phyloP scores from a whole-genome alignment of 1,284 basidiomycete species.

The Irpex sp. region DNA sequence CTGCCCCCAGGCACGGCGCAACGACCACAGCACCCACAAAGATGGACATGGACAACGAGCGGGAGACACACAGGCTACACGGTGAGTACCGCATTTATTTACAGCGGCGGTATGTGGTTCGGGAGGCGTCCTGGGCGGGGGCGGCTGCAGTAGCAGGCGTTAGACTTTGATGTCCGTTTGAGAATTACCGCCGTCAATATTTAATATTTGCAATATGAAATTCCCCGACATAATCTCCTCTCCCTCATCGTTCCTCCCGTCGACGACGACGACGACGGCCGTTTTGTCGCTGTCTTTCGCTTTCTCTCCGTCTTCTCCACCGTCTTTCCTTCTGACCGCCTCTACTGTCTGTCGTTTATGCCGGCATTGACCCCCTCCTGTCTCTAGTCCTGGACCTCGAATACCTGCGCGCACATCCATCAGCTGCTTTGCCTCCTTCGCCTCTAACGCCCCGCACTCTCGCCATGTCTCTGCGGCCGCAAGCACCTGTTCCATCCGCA shows the following conservation, averaged over 20 bases:
- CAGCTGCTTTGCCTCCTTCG: constrained; percentile 29
- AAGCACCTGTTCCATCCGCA: constrained; percentile 23
- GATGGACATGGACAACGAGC: not conserved
- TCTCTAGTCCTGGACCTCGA: constrained; percentile 21
- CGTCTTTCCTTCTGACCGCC: constrained; percentile 1
- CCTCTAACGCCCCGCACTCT: constrained; percentile 26
- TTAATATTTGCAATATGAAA: constrained; percentile 10
- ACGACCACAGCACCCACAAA: constrained; percentile 7
- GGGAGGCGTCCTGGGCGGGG: not conserved
- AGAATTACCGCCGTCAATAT: constrained; percentile 10
- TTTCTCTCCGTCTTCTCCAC: constrained; percentile 7
- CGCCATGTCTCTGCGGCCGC: constrained; percentile 25
- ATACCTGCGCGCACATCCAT: constrained; percentile 25
- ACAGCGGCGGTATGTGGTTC: too few relatives aligned
- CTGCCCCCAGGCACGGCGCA: constrained; percentile 46
- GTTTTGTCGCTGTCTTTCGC: constrained; percentile 11
- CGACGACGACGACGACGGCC: constrained; percentile 9
- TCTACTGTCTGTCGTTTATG: constrained; percentile 18
- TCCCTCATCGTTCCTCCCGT: constrained; percentile 9
- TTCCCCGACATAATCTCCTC: constrained; percentile 7
- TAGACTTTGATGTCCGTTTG: not conserved
- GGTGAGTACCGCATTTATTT: not conserved
- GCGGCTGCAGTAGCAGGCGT: constrained; percentile 2
- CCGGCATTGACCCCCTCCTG: constrained; percentile 16
- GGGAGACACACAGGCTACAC: not conserved